Base-by-base conservation (phyloP, 2,329 filamentous ascomycete genomes). In the Zymoseptoria tritici region DNA sequence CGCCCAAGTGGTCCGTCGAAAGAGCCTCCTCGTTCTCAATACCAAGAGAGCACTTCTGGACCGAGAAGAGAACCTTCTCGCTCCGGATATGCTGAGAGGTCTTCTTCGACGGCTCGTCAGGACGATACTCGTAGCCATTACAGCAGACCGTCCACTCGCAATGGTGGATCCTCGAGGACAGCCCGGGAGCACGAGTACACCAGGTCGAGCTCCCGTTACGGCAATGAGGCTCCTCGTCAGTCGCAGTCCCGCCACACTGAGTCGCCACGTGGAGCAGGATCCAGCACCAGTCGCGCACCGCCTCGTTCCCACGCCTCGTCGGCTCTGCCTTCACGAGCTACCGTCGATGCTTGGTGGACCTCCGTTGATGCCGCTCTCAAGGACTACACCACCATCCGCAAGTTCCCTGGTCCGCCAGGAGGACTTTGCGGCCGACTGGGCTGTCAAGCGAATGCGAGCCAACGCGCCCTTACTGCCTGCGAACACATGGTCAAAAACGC, bases 331-430 rank as follows among this genome's bases (percentile, higher is more conserved):
- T 51, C 57, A 2, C 21, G 21, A 21, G 52, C 49, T 16, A 51
- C 52, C 24, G 21, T 60, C 54, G 31, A 50, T n/a, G 46, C 26
- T 19, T 60, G 58, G 58, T 29, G 50, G 9, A 19, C 36, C 11
- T 54, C 49, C 13, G 51, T 54, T 11, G 36, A 60, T 21, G n/a
- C 56, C n/a, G 53, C 54, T 42, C 57, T 60, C 31, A 36, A 31
- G 19, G 58, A 60, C 54, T 60, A 60, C 54, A 53, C 54, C 20
- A 29, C 20, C 9, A 56, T 60, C 22, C 7, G 57, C 24, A 46
- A 46, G 11, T 60, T 60, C 50, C 58, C 58, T 6, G 50, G 31
- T 29, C 58, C 58, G 4, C 58, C 58, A n/a, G 42, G 49, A 9
- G 11, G 13, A 8, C 26, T 24, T 11, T 53, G 52, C n/a, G 52